phyloP scores from a whole-genome alignment of 192 early-diverging fungal genomes.

The Rhizophagus clarus region DNA sequence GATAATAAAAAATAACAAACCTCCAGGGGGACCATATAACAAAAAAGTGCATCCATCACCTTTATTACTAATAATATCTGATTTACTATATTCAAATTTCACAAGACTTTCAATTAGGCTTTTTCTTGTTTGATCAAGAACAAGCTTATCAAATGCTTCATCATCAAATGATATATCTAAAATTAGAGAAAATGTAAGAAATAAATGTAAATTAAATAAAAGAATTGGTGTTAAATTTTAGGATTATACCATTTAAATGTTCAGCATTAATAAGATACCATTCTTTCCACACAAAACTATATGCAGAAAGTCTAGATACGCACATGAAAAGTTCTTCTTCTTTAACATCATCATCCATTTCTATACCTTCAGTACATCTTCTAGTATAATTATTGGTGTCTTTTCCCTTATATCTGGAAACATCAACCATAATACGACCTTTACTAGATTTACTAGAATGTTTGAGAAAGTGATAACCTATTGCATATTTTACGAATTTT shows the following conservation, averaged over 20 bases:
- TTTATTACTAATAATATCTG: constrained; percentile 57
- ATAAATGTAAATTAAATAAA: no score
- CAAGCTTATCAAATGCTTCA: constrained; percentile 1
- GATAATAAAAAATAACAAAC: background rate
- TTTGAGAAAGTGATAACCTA: background rate
- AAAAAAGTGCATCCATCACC: constrained; percentile 56
- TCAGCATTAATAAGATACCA: no score
- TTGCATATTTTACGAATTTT: background rate
- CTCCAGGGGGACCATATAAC: constrained; percentile 58
- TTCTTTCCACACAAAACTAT: no score
- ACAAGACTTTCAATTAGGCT: background rate
- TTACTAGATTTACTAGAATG: background rate
- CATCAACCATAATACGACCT: constrained; percentile 8
- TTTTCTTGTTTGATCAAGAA: background rate
- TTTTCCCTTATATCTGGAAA: background rate
- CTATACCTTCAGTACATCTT: no score
- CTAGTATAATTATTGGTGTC: no score
- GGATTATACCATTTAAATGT: no score
- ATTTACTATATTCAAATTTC: constrained; percentile 30
- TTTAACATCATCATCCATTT: no score
- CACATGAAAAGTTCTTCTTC: no score
- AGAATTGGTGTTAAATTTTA: background rate
- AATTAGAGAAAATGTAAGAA: background rate
- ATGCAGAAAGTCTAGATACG: no score
- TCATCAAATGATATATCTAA: background rate